phyloP scores from a whole-genome alignment of 495 filamentous ascomycete genomes.

The Aspergillus leporis region DNA sequence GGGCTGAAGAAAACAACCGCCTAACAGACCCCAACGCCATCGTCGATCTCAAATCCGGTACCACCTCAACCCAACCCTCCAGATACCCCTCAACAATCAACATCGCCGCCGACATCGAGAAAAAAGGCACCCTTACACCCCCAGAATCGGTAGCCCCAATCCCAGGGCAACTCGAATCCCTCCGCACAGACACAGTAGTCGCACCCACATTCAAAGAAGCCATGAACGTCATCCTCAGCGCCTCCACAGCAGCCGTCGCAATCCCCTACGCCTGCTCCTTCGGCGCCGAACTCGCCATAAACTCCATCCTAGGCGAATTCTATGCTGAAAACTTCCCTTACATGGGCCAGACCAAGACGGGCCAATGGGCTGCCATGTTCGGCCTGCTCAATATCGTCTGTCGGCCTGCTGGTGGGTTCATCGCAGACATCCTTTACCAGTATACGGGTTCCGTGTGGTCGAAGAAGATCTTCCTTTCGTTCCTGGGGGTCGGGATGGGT shows the following conservation, averaged over 20 bases:
- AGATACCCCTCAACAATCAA: constrained; percentile 41
- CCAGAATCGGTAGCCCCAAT: constrained; percentile 53
- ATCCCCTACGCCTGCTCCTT: constrained; percentile 84
- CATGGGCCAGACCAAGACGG: constrained; percentile 70
- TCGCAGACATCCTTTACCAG: constrained; percentile 72
- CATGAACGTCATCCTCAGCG: constrained; percentile 57
- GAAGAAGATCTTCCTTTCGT: constrained; percentile 73
- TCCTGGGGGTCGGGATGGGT: constrained; percentile 63
- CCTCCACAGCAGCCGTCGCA: constrained; percentile 66
- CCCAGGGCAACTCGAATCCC: constrained; percentile 55
- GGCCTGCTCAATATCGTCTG: constrained; percentile 81
- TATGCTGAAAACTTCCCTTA: constrained; percentile 74
- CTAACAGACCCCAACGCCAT: constrained; percentile 47
- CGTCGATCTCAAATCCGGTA: constrained; percentile 50
- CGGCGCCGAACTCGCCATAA: constrained; percentile 82
- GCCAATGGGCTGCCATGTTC: constrained; percentile 87
- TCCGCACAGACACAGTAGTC: constrained; percentile 58
- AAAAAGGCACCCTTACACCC: constrained; percentile 36
- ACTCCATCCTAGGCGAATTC: constrained; percentile 78
- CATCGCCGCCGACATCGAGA: constrained; percentile 42
- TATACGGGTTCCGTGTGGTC: constrained; percentile 62
- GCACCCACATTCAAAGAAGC: constrained; percentile 65
- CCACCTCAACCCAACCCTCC: constrained; percentile 33
- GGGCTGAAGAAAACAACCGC: constrained; percentile 27
- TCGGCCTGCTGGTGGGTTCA: constrained; percentile 71